Conservation (phyloP, 768 basidiomycete genomes). For the Lanmaoa pseudosensibilis region DNA sequence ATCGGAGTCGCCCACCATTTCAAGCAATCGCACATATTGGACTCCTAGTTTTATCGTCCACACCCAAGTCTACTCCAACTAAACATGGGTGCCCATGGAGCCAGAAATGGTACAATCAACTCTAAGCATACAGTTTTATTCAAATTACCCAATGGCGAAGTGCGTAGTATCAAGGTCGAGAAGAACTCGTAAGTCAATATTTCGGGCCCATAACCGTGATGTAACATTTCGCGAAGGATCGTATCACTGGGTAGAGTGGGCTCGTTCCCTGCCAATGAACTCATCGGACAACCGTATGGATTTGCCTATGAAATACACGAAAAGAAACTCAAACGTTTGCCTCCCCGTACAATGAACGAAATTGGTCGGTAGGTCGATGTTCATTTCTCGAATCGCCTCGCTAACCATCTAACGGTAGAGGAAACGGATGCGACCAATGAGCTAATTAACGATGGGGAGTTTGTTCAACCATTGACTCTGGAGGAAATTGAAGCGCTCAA, state of each 20-base stretch:
- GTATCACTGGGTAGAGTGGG: slow-evolving; percentile 85
- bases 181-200: slow-evolving; percentile 59
- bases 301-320: slow-evolving; percentile 83
- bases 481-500: slow-evolving; percentile 85
- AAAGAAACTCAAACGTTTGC: slow-evolving; percentile 63
- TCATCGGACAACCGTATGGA: slow-evolving; percentile 84
- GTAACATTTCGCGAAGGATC: slow-evolving; percentile 43
- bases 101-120: slow-evolving; percentile 45
- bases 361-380: slow-evolving; percentile 52
- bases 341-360: slow-evolving; percentile 69
- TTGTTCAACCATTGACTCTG: slow-evolving; percentile 78
- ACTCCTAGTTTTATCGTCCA: background rate
- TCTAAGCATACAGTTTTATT: slow-evolving; percentile 78
- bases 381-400: background rate
- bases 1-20: background rate
- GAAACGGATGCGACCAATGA: slow-evolving; percentile 98
- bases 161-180: slow-evolving; percentile 72
- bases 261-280: slow-evolving; percentile 71
- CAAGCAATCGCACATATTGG: background rate
- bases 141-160: slow-evolving; percentile 74
- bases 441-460: slow-evolving; percentile 83
- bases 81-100: slow-evolving; percentile 17
- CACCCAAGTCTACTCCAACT: background rate
- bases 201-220: background rate
- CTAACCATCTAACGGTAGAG: slow-evolving; percentile 49